Percentiles rank a stretch among this genome's conserved stretches.
phyloP scores from a whole-genome alignment of 441 rosid species.

The Bocquillonia castaneifolia region DNA sequence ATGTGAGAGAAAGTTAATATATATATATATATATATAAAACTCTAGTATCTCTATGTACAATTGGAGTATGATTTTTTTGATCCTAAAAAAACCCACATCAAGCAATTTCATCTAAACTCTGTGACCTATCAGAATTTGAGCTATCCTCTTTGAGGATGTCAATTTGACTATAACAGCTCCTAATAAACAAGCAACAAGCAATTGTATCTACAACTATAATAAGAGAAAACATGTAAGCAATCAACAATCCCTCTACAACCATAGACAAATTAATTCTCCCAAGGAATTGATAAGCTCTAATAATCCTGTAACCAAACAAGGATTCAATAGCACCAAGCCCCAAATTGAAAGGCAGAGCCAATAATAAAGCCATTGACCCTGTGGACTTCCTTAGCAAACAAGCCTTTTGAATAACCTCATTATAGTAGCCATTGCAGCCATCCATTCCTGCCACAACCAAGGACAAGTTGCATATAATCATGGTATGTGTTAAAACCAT shows the following conservation, averaged over 20 bases:
- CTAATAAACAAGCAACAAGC: slow-evolving; percentile 28
- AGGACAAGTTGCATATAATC: slow-evolving; percentile 30
- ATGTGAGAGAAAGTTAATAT: too few relatives aligned
- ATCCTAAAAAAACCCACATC: background rate
- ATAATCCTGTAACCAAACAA: slow-evolving; percentile 28
- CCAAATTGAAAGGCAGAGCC: slow-evolving; percentile 28
- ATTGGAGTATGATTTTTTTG: background rate
- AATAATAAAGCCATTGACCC: slow-evolving; percentile 22
- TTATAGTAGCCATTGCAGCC: slow-evolving; percentile 14
- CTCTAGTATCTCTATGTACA: too few relatives aligned
- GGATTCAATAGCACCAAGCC: slow-evolving; percentile 31
- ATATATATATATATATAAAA: too few relatives aligned
- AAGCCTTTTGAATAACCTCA: slow-evolving; percentile 28
- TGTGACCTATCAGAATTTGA: background rate
- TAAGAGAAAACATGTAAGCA: slow-evolving; percentile 31
- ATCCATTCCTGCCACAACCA: slow-evolving; percentile 25
- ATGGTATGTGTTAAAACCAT: slow-evolving; percentile 22
- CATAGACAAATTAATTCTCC: slow-evolving; percentile 16
- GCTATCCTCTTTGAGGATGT: background rate
- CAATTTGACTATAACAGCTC: slow-evolving; percentile 15
- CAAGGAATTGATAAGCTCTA: slow-evolving; percentile 9
- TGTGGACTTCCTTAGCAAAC: slow-evolving; percentile 20
- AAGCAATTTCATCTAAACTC: background rate
- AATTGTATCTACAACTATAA: slow-evolving; percentile 35
- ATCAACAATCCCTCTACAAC: slow-evolving; percentile 30